Evolutionary conservation across 2,329 filamentous ascomycete genomes (phyloP), one percentile per base, ranked within the genome.

Genomic region (Scleromitrula shiraiana): DNA sequence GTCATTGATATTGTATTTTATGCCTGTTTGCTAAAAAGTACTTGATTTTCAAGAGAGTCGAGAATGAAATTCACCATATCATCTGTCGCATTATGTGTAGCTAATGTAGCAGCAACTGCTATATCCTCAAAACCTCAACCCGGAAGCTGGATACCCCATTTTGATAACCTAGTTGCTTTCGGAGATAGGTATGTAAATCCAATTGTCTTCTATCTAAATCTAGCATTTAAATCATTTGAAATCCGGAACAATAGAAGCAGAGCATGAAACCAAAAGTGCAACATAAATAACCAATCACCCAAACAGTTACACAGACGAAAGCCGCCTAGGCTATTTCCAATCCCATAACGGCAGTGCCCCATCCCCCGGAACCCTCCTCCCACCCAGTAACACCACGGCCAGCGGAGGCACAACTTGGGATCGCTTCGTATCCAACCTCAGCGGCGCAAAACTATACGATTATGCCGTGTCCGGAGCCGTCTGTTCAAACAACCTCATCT

Each of bases 391-490:
- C 51, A 59, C 62, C 10, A 83, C 84, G 0, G 68, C 80, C 1
- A 75, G 75, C 20, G 85, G 85, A 10, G 85, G 85, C 2, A 73
- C 78, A 14, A 73, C 73, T 1, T 90, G 86, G 86, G 73, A 77
- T 8, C 76, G 85, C 53, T 82, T 80, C 57, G 83, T 82, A 6
- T 73, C 77, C 7, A 69, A 79, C 52, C 73, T 76, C 50, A 74
- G 79, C 0, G 75, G 76, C 0, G 72, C 74, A 5, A 75, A 67
- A 17, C 70, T 76, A 30, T 76, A 75, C 66, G 78, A 88, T 65
- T 88, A 89, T 65, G 86, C 86, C 27, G 79, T 90, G 41, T 71
- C 71, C 27, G 85, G 85, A 33, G 85, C 84, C 4, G 79, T 81
- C 1, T 90, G 85, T 66, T 83, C 80, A 23, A 86, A 88, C 64